Percentiles rank a stretch among this genome's conserved stretches.
Conservation (phyloP, 129 eudicot genomes). For the Silybum marianum region DNA sequence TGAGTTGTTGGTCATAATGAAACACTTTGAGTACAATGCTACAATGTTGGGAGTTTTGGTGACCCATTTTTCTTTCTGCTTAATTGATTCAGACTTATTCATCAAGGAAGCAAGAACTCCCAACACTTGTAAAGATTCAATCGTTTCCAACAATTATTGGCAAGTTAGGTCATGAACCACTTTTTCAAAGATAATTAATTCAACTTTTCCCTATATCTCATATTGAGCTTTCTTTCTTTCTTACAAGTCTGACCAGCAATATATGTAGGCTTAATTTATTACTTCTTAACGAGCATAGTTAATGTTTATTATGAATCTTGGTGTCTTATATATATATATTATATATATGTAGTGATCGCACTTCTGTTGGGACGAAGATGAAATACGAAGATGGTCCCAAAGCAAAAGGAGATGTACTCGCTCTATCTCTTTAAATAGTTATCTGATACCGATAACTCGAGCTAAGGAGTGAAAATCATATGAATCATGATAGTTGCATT, state of each 20-base stretch:
- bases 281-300: not conserved
- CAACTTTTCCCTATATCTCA: no score
- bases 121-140: slow-evolving; percentile 1
- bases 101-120: slow-evolving; percentile 5
- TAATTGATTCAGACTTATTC: slow-evolving; percentile 15
- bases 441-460: slow-evolving; percentile 21
- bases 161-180: slow-evolving; percentile 23
- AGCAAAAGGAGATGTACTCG: slow-evolving; percentile 24
- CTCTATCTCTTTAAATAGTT: slow-evolving; percentile 19
- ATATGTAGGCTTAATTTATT: not conserved
- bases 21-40: slow-evolving; percentile 18
- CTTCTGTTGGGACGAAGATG: slow-evolving; percentile 4
- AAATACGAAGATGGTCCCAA: slow-evolving; percentile 32
- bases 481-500: slow-evolving; percentile 7
- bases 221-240: not conserved
- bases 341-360: not conserved
- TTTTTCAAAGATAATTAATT: not conserved
- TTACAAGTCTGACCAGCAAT: not conserved
- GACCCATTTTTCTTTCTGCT: slow-evolving; percentile 12
- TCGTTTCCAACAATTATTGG: slow-evolving; percentile 11
- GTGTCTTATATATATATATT: not conserved
- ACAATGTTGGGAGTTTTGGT: slow-evolving; percentile 21
- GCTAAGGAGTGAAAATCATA: slow-evolving; percentile 1
- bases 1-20: slow-evolving; percentile 31
- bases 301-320: slow-evolving; percentile 7